phyloP scores from a whole-genome alignment of 2,329 filamentous ascomycete genomes.

The Aspergillus sp. region DNA sequence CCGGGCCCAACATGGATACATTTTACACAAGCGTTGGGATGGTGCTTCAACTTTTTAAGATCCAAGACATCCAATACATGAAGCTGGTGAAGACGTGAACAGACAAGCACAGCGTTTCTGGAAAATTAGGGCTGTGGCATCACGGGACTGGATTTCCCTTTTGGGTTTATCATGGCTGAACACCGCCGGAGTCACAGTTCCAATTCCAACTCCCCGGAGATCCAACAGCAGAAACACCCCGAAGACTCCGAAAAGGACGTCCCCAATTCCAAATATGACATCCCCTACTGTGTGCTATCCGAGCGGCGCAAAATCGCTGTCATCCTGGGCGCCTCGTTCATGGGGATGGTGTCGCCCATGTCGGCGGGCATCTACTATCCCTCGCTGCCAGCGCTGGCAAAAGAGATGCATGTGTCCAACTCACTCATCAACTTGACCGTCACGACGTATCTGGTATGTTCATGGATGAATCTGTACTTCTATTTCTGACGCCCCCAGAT shows the following conservation, averaged over 20 bases:
- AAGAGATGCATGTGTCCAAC: conserved; percentile 37
- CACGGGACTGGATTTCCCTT: not conserved
- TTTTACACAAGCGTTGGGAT: too few species aligned
- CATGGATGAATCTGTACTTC: not conserved
- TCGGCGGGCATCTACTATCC: conserved; percentile 32
- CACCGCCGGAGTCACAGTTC: not conserved
- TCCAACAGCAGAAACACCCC: not conserved
- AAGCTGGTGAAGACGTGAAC: too few species aligned
- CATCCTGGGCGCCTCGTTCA: conserved; percentile 7
- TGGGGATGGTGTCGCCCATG: conserved; percentile 20
- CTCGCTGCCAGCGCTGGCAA: conserved; percentile 28
- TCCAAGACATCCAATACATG: not conserved
- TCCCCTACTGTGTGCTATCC: conserved; percentile 6
- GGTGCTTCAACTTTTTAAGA: not conserved
- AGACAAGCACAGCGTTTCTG: not conserved
- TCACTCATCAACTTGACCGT: conserved; percentile 47
- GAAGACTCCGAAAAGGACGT: not conserved
- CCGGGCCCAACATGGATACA: not conserved
- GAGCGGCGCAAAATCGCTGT: conserved; percentile 3
- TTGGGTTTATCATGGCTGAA: not conserved
- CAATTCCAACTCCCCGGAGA: not conserved
- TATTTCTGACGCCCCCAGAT: conserved; percentile 31
- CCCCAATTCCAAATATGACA: not conserved
- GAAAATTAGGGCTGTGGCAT: not conserved
- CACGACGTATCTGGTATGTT: conserved; percentile 47